These are phyloP conservation scores for Scytalidium sp. DNA, from an alignment of 2,329 filamentous ascomycete genomes.

Conservation along the genomic window DNA sequence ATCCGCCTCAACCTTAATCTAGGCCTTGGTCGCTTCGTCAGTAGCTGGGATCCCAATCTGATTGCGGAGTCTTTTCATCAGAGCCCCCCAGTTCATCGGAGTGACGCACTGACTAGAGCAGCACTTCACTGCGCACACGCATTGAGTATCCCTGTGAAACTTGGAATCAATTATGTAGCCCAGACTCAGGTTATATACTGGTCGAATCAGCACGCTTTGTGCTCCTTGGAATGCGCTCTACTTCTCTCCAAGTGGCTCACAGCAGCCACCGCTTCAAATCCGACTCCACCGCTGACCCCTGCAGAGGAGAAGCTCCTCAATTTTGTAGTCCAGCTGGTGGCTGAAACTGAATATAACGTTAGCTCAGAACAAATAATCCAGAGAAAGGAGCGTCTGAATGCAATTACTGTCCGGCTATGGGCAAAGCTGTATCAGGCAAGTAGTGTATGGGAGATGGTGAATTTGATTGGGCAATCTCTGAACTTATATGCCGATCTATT, in stretches of 20 bases:
- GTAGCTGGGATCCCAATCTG: constrained; percentile 59
- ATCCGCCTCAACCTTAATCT: constrained; percentile 67
- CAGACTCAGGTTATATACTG: constrained; percentile 59
- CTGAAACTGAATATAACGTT: background rate
- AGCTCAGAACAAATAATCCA: background rate
- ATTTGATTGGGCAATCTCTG: background rate
- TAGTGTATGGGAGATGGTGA: background rate
- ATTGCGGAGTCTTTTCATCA: constrained; percentile 60
- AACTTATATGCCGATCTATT: background rate
- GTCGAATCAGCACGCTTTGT: constrained; percentile 61
- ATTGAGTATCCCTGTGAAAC: constrained; percentile 63
- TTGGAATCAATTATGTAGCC: constrained; percentile 60
- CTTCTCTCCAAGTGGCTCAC: constrained; percentile 34
- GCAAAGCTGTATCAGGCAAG: background rate
- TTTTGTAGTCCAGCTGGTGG: background rate
- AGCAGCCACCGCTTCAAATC: background rate
- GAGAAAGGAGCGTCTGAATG: background rate
- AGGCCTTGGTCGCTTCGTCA: constrained; percentile 58
- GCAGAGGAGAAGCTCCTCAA: background rate
- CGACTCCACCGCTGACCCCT: background rate
- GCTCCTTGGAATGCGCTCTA: constrained; percentile 60
- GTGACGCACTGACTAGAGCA: constrained; percentile 59
- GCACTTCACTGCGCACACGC: constrained; percentile 68
- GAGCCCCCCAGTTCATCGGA: constrained; percentile 57
- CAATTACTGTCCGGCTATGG: background rate